Base-by-base conservation (phyloP, 129 eudicot species). In the Pseudognaphalium luteoalbum region DNA sequence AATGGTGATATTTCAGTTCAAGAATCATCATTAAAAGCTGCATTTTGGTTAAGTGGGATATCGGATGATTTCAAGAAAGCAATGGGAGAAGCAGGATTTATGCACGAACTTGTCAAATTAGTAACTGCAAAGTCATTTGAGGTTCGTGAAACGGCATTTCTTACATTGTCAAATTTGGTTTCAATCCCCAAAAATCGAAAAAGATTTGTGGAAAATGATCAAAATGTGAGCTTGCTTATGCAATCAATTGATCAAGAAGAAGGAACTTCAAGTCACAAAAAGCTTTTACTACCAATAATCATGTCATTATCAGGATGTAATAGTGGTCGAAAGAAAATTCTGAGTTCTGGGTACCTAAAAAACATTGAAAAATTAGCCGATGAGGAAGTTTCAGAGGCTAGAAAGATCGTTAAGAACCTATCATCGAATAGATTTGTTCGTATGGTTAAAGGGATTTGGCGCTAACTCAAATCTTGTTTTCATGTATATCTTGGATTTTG, bases 61-160 rank as follows among this genome's bases (percentile, higher is more conserved):
- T 89, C 95, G 5, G 87, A 84, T 39, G 89, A 79, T 39, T 74
- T 83, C 29, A 84, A 83, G 78, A 89, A 86, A 63, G 69, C 71
- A 30, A 86, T 86, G 95, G 95, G 91, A 22, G 87, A 86, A 15
- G 82, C 82, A 0, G 95, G 88, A 7, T 86, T 86, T 37, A 84
- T 86, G 83, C 90, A 85, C 4, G 91, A 81, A 64, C 77, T 89
- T 32, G 83, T 86, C 17, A 86, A 82, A 58, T 82, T 89, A 52
- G 78, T 89, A 3, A 81, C 80, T 20, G 82, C 89, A 2, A 84
- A 84, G 60, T 84, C 95, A 16, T 70, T 82, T 61, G 89, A 86
- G 33, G 59, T 84, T 51, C 78, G 89, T 12, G 91, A 89, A 77
- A 76, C 86, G 81, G 95, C 95, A 65, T 82, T 85, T 2, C 86